Evolutionary conservation across 176 grass and related monocot genomes (phyloP), one percentile per base, ranked within the genome.

Genomic region (Hordeum vulgare): DNA sequence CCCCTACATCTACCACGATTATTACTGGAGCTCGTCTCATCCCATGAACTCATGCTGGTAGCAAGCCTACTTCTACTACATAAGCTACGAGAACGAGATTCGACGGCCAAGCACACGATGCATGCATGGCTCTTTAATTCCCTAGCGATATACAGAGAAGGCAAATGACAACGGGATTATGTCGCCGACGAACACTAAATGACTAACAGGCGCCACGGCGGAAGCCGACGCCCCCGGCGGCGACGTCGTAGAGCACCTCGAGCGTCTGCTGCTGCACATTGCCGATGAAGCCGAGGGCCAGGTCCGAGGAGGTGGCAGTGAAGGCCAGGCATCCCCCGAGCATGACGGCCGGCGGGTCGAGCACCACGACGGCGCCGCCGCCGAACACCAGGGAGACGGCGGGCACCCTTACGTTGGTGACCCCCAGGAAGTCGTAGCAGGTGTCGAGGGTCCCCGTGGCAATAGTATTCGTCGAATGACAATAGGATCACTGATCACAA

Each of bases 221-320:
- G 59, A 61, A 61, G 10, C 59, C 24, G 9, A 61, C 24, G 3
- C 9, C 4, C 59, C 59, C 24, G 59, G 10, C 59, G 4, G 34
- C 47, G 14, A 51, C 47, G 11, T 84, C 15, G 71, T 84, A 84
- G 13, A 94, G 64, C 12, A 94, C 89, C 57, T 89, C 87, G 18
- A 87, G 72, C 9, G 71, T 87, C 77, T 72, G 83, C 76, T 94
- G 92, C 79, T 91, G 89, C 57, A 94, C 79, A 28, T 91, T 94
- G 9, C 92, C 92, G 6, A 91, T 58, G 54, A 91, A 28, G 4
- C 60, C 60, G 60, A 62, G 11, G 11, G 25, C 2, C 24, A 8
- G 8, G 25, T 75, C 71, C 14, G 63, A 62, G 21, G n/a, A 3
- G 26, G 88, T 94, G 34, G 82, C 64, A 0, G 82, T 36, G 31